Evolutionary conservation across 73 alveolate genomes (phyloP).

Genomic region (Symbiodinium pilosum): DNA sequence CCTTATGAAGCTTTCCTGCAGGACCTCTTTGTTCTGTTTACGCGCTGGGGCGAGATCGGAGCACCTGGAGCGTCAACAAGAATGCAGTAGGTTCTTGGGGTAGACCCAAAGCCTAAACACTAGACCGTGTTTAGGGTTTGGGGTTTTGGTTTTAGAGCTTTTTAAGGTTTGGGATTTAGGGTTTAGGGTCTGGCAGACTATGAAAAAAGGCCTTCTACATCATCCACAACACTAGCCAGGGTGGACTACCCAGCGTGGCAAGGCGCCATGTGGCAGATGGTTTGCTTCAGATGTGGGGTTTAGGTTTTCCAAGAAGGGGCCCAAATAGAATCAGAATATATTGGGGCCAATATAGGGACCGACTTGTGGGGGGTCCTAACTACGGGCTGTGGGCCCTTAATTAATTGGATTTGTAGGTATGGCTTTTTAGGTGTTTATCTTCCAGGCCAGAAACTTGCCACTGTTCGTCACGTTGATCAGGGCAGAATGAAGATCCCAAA

Average conservation of each 20-base stretch:
- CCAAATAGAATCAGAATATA: not conserved
- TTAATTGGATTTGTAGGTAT: not conserved
- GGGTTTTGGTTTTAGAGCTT: not conserved
- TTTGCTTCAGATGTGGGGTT: not conserved
- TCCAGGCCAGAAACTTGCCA: not conserved
- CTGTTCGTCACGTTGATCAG: not conserved
- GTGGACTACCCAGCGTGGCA: too few relatives aligned
- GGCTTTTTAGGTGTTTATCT: not conserved
- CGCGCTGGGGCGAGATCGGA: constrained; percentile 93
- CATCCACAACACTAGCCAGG: too few relatives aligned
- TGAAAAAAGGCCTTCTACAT: too few relatives aligned
- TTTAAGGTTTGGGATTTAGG: too few relatives aligned
- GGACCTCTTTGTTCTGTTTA: constrained; percentile 71
- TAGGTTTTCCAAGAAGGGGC: not conserved
- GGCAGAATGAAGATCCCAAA: not conserved
- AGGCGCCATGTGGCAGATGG: too few relatives aligned
- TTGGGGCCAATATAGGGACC: too few relatives aligned
- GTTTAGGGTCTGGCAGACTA: too few relatives aligned
- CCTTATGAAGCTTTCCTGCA: too few relatives aligned
- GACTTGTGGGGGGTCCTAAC: too few relatives aligned
- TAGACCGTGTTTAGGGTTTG: not conserved
- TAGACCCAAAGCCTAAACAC: too few relatives aligned
- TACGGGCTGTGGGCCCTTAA: too few relatives aligned
- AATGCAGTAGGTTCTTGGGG: too few relatives aligned
- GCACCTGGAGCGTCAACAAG: not conserved